Percentiles rank a stretch among this genome's conserved stretches.
Evolutionary conservation across 1,284 basidiomycete genomes (phyloP).

Genomic region (Pyrrhoderma lamaoense): DNA sequence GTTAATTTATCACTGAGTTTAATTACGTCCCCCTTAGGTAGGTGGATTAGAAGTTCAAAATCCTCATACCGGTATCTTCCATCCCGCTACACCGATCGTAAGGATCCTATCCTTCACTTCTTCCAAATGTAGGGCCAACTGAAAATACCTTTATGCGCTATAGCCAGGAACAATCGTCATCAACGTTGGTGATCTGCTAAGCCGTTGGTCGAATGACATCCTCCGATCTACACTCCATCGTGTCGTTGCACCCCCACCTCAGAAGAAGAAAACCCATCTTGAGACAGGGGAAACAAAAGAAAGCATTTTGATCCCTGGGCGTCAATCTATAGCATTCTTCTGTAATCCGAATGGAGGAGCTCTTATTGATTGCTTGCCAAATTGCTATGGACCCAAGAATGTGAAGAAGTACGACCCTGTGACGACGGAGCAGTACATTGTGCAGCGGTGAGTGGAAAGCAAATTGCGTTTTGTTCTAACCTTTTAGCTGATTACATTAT

Average conservation of each 20-base stretch:
- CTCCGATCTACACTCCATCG: conserved; percentile 75
- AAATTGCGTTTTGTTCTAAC: neutral
- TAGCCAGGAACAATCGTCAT: conserved; percentile 76
- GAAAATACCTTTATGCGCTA: conserved; percentile 13
- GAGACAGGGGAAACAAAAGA: no score
- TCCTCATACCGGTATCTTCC: conserved; percentile 62
- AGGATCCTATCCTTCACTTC: conserved; percentile 22
- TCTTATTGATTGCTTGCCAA: conserved; percentile 66
- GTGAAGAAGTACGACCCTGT: conserved; percentile 57
- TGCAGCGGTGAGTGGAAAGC: conserved; percentile 44
- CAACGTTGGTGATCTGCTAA: conserved; percentile 77
- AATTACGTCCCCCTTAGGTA: conserved; percentile 35
- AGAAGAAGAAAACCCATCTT: no score
- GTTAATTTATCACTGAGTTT: no score
- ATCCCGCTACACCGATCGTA: conserved; percentile 72
- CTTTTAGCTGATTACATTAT: neutral
- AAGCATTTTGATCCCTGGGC: conserved; percentile 37
- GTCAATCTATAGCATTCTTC: conserved; percentile 84
- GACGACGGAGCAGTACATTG: conserved; percentile 72
- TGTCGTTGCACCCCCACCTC: conserved; percentile 61
- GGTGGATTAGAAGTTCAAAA: conserved; percentile 82
- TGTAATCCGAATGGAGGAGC: conserved; percentile 75
- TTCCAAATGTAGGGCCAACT: neutral
- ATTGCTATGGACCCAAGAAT: conserved; percentile 43
- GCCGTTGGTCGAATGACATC: conserved; percentile 80